Percentiles rank a stretch among this genome's conserved stretches.
Evolutionary conservation across 2,329 filamentous ascomycete species (phyloP).

Genomic region (Periconia macrospinosa): DNA sequence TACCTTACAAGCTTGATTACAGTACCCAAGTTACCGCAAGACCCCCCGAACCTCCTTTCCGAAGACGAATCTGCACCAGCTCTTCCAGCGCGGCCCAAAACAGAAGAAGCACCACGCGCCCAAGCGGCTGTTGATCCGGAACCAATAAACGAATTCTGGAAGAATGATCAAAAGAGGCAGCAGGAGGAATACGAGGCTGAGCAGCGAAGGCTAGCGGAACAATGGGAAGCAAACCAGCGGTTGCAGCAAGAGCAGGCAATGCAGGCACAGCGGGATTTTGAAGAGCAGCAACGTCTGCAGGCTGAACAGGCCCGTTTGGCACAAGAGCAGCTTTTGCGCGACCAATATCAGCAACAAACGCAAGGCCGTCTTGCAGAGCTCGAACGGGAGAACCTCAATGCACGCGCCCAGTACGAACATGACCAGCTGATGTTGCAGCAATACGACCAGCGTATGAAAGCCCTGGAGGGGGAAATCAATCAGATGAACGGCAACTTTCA

Average conservation of each 20-base stretch:
- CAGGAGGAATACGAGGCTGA: slow-evolving; percentile 95
- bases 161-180: slow-evolving; percentile 84
- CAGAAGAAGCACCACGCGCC: slow-evolving; percentile 54
- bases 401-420: slow-evolving; percentile 92
- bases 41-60: slow-evolving; percentile 83
- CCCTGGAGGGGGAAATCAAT: slow-evolving; percentile 81
- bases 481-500: slow-evolving; percentile 82
- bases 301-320: slow-evolving; percentile 88
- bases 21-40: slow-evolving; percentile 91
- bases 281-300: slow-evolving; percentile 86
- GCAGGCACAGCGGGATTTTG: slow-evolving; percentile 91
- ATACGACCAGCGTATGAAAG: slow-evolving; percentile 91
- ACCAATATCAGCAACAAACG: slow-evolving; percentile 91
- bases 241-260: slow-evolving; percentile 81
- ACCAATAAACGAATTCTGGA: slow-evolving; percentile 98
- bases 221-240: slow-evolving; percentile 78
- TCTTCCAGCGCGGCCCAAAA: slow-evolving; percentile 72
- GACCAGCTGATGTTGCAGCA: slow-evolving; percentile 97
- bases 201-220: slow-evolving; percentile 83
- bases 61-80: slow-evolving; percentile 81
- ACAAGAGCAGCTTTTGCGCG: slow-evolving; percentile 83
- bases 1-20: slow-evolving; percentile 96
- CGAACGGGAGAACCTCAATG: slow-evolving; percentile 92
- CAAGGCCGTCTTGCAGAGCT: slow-evolving; percentile 94
- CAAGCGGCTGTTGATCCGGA: slow-evolving; percentile 79